Base-by-base conservation (phyloP, 169 alveolate genomes). In the Besnoitia besnoiti region DNA sequence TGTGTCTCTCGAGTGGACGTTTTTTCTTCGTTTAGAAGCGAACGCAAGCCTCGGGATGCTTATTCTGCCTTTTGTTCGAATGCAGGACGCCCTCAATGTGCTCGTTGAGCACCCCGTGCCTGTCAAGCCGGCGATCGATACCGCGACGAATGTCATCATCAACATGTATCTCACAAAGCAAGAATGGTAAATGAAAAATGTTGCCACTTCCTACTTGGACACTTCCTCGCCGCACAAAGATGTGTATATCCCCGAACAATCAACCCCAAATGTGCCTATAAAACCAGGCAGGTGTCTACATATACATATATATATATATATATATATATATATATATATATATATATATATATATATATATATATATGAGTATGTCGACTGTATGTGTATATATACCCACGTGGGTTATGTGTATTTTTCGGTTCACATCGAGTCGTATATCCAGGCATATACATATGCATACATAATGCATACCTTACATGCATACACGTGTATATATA, bases 91-190 rank as follows among this genome's bases (percentile, higher is more conserved):
- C 50, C 12, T 62, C 10, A 85, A 87, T 46, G 24, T 14, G 30
- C 96, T 95, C 85, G 96, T 97, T 50, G 98, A 97, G 85, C 98
- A 97, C 85, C 98, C 98, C 27, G 95, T 94, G 35, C 97, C 98
- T 35, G 87, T 97, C 33, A 97, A 96, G 61, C 98, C 96, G 21
- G 94, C 92, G 33, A 90, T 90, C 62, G 96, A 92, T 73, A 91
- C 94, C 35, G 94, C 89, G 61, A 35, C 82, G 19, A 61, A 46
- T 33, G 82, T 85, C 73, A 49, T 95, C 7, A 96, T 97, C 24
- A 93, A 88, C 35, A 96, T 97, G 93, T 95, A 93, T 40, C 94
- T 97, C 87, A 97, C 98, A 33, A 95, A 95, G 27, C 30, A 92
- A 14, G 96, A 94, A 75, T 76, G 91, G 91, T 87, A n/a, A 55